Percentiles rank a stretch among this genome's conserved stretches.
These are phyloP conservation scores for Primulina eburnea DNA, from an alignment of 257 asterid genomes.

Conservation along the genomic window DNA sequence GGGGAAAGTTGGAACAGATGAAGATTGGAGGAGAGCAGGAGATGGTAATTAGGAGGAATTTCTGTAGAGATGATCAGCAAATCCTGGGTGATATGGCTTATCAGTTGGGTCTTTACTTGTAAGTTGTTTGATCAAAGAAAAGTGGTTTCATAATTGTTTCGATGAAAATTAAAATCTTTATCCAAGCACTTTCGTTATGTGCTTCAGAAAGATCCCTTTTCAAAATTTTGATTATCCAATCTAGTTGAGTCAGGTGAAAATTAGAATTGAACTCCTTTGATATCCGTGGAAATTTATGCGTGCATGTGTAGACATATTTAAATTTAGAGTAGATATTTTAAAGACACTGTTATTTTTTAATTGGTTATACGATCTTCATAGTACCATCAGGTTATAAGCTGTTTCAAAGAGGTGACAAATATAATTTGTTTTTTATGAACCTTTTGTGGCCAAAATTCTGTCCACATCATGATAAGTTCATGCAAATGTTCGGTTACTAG, in stretches of 20 bases:
- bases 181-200: not conserved
- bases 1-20: constrained; percentile 76
- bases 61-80: constrained; percentile 76
- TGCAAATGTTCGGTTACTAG: not conserved
- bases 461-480: not conserved
- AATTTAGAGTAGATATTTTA: not conserved
- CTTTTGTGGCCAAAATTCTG: not conserved
- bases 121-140: constrained; percentile 34
- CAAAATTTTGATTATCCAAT: not conserved
- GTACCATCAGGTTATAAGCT: not conserved
- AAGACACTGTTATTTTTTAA: too few species aligned
- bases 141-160: not conserved
- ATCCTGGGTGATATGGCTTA: constrained; percentile 75
- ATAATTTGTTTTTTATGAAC: not conserved
- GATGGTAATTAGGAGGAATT: constrained; percentile 70
- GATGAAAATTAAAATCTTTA: constrained; percentile 4
- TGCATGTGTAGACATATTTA: not conserved
- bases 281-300: not conserved
- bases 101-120: constrained; percentile 88
- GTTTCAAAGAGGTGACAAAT: not conserved
- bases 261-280: not conserved
- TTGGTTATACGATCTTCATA: not conserved
- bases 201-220: constrained; percentile 1
- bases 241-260: not conserved
- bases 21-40: constrained; percentile 82